These are phyloP conservation scores for Phanerochaete sordida DNA, from an alignment of 768 basidiomycete genomes.

Conservation along the genomic window DNA sequence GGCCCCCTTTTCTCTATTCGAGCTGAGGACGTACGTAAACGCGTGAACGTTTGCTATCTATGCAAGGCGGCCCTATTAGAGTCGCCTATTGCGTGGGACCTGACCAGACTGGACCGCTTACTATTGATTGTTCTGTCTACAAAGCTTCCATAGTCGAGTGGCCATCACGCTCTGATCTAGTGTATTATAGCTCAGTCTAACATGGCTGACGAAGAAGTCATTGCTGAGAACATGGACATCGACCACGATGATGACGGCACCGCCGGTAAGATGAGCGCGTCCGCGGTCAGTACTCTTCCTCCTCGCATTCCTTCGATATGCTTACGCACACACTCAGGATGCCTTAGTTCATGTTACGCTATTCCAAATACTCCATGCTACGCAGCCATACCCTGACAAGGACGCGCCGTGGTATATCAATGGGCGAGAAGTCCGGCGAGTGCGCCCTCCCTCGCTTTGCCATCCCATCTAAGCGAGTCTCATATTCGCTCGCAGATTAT, in stretches of 20 bases:
- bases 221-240: background rate
- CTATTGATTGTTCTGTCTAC: too few relatives aligned
- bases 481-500: slow-evolving; percentile 31
- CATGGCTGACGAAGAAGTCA: background rate
- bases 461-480: slow-evolving; percentile 16
- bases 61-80: too few relatives aligned
- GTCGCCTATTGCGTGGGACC: too few relatives aligned
- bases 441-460: slow-evolving; percentile 26
- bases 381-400: slow-evolving; percentile 32
- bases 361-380: slow-evolving; percentile 46
- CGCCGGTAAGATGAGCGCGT: background rate
- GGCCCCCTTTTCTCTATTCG: background rate
- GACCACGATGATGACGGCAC: background rate
- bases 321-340: background rate
- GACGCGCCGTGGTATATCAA: slow-evolving; percentile 43
- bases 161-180: too few relatives aligned
- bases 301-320: background rate
- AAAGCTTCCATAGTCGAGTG: too few relatives aligned
- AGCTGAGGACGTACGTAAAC: too few relatives aligned
- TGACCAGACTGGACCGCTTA: too few relatives aligned
- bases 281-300: background rate
- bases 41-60: too few relatives aligned
- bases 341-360: slow-evolving; percentile 52
- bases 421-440: slow-evolving; percentile 34
- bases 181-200: too few relatives aligned